Evolutionary conservation across 2,329 filamentous ascomycete genomes (phyloP).

Genomic region (Paradendryphiella salina): DNA sequence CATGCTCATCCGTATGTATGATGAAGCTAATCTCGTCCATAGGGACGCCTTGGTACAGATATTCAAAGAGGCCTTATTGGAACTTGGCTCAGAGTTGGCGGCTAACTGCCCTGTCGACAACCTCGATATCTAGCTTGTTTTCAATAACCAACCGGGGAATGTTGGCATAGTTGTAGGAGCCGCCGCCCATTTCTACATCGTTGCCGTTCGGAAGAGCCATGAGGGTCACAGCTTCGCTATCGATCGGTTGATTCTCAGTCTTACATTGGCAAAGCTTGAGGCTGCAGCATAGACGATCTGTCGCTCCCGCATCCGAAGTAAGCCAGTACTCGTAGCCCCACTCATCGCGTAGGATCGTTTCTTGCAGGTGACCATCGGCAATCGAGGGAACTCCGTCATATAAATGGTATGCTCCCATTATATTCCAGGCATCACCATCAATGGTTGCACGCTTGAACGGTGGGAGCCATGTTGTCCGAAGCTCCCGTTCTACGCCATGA

Average conservation of each 20-base stretch:
- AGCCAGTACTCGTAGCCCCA: slow-evolving; percentile 75
- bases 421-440: slow-evolving; percentile 66
- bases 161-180: slow-evolving; percentile 67
- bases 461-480: slow-evolving; percentile 59
- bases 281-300: slow-evolving; percentile 65
- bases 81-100: slow-evolving; percentile 70
- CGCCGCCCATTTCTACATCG: slow-evolving; percentile 77
- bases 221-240: slow-evolving; percentile 66
- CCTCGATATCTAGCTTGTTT: slow-evolving; percentile 61
- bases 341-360: slow-evolving; percentile 66
- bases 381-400: slow-evolving; percentile 73
- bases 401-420: slow-evolving; percentile 76
- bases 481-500: slow-evolving; percentile 59
- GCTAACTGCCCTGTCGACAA: slow-evolving; percentile 68
- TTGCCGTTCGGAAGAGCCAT: slow-evolving; percentile 68
- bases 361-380: slow-evolving; percentile 66
- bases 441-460: slow-evolving; percentile 71
- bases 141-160: slow-evolving; percentile 67
- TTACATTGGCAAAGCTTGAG: slow-evolving; percentile 65
- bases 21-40: slow-evolving; percentile 59
- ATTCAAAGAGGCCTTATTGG: slow-evolving; percentile 70
- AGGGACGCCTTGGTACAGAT: slow-evolving; percentile 64
- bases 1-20: slow-evolving; percentile 64
- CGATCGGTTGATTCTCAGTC: slow-evolving; percentile 55
- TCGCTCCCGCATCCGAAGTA: slow-evolving; percentile 69